Base-by-base conservation (phyloP, 2,329 filamentous ascomycete species). In the Aspergillus fructus region DNA sequence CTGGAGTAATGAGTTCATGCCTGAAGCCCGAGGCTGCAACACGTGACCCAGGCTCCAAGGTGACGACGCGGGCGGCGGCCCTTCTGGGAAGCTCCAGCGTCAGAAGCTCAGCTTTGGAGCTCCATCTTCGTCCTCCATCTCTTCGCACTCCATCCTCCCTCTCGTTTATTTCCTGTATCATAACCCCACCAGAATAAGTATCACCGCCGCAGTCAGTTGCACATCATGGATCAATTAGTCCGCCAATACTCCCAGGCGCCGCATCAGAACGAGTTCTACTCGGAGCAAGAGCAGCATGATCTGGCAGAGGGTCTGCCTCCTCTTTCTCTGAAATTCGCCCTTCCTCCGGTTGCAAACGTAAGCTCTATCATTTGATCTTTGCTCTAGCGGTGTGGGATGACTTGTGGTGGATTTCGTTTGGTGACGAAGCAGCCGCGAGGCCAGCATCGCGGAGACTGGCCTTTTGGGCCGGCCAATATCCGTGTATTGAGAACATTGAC, bases 291-390 rank as follows among this genome's bases (percentile, higher is more conserved):
- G 67, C 84, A 91, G 71, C 83, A 90, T 74, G 88, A 93, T 70
- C 82, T 90, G 72, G 80, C 81, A 70, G 86, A 91, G 71, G 82
- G 85, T 67, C 81, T 86, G 64, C 89, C 91, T 70, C 86, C 87
- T 67, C 83, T 96, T 67, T 93, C 91, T 53, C 86, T 96, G 74
- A 96, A 93, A 79, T 99, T 99, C 79, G 90, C 91, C 69, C 89
- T 99, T 78, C 94, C 94, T 56, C 93, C 94, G 53, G 86, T 97
- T 76, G 88, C 91, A 68, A 90, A 96, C 78, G 92, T 96, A 81
- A 71, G 87, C 78, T 56, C n/a, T 30, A 27, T 23, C 21, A 24
- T 43, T 4, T 6, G 11, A 5, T 17, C 43, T 23, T 48, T 12
- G 23, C 19, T n/a, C n/a, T 30, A 11, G n/a, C 23, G 12, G 15